Base-by-base conservation (phyloP, 2,329 filamentous ascomycete genomes). In the Aspergillus eucalypticola region DNA sequence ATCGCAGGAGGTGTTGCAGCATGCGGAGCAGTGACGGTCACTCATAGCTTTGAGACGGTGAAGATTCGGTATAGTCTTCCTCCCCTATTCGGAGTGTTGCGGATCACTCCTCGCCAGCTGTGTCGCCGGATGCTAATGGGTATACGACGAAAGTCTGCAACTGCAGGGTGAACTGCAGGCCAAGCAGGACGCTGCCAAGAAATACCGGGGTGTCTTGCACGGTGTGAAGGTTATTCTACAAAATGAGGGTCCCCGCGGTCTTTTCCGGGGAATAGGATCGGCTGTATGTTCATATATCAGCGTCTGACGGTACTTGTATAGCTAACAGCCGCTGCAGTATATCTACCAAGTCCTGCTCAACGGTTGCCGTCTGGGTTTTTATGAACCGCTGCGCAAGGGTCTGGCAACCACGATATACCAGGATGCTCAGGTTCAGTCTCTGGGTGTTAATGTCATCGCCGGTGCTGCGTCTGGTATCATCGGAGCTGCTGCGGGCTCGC, bases 31-130 rank as follows among this genome's bases (percentile, higher is more conserved):
- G 95, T 99, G 60, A 98, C 94, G 42, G 93, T 96, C 66, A 98
- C 95, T 54, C 95, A 99, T 79, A 93, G 93, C 59, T 98, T 98
- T 81, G 95, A 99, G 80, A 98, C 94, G 11, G 92, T 99, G 76
- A 99, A 99, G 86, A 98, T 98, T 75, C 90, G 93, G 90, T 93
- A 82, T 74, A 83, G 32, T 8, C 51, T 29, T 13, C 48, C 44
- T 39, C 13, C 25, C 32, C 6, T 49, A 19, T 11, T n/a, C 13
- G 25, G 25, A 25, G 11, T 21, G 27, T 39, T 10, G 17, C 17
- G n/a, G 7, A 27, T 17, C 44, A 25, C 39, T 39, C 21, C 15
- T 32, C 13, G 35, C 11, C 19, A n/a, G 38, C 13, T 4, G 42
- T 44, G 39, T 55, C 53, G 46, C 46, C 19, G 3, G 13, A 44